Percentiles rank a stretch among this genome's conserved stretches.
phyloP scores from a whole-genome alignment of 495 filamentous ascomycete genomes.

The Beverwykella pulmonaria region DNA sequence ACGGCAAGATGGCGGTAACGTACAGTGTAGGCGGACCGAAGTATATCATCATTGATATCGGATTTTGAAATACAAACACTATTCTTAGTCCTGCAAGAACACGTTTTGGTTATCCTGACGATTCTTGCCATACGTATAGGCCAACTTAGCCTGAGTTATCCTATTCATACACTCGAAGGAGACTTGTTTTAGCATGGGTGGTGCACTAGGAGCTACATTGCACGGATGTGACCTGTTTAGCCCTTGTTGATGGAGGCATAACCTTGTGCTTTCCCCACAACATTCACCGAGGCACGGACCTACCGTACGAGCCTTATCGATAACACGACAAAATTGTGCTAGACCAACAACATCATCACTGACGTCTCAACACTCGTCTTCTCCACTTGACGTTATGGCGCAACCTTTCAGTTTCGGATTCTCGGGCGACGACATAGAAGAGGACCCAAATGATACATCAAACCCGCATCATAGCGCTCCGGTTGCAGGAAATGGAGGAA shows the following conservation, averaged over 20 bases:
- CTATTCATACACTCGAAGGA: too few species aligned
- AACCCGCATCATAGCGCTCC: constrained; percentile 20
- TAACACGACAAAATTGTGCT: neutral
- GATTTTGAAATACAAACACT: too few species aligned
- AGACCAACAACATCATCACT: neutral
- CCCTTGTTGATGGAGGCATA: too few species aligned
- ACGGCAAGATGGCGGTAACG: neutral
- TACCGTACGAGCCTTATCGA: constrained; percentile 1
- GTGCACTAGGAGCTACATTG: too few species aligned
- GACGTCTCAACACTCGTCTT: neutral
- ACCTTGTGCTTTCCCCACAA: neutral
- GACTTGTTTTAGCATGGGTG: too few species aligned
- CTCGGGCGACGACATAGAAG: constrained; percentile 80
- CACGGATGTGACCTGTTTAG: too few species aligned
- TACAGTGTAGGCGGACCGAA: neutral
- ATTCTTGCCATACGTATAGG: too few species aligned
- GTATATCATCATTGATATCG: too few species aligned
- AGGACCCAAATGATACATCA: constrained; percentile 49
- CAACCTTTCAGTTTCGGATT: constrained; percentile 75
- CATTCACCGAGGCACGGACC: neutral
- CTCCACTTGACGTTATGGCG: neutral
- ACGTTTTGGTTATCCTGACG: too few species aligned
- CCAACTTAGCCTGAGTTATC: too few species aligned
- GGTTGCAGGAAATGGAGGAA: neutral
- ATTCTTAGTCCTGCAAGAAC: too few species aligned